A percentile compares a stretch with the other conserved stretches of the same genome.
These are phyloP conservation scores for Lactarius pseudohatsudake DNA, from an alignment of 768 basidiomycete genomes.

Conservation along the genomic window DNA sequence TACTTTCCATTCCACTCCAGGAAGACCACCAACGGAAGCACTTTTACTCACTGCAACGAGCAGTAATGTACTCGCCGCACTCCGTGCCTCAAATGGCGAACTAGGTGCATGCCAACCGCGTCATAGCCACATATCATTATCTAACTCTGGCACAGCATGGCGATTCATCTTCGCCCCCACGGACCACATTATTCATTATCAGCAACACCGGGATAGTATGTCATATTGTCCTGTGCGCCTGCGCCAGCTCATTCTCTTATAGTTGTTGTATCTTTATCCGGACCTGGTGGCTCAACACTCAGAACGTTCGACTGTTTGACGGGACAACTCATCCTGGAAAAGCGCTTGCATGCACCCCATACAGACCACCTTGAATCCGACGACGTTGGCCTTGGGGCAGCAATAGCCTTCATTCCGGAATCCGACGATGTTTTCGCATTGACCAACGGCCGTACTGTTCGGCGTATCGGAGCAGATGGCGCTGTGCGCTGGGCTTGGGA, in stretches of 20 bases:
- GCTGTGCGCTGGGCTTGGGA: constrained; percentile 68
- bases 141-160: constrained; percentile 56
- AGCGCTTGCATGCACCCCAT: constrained; percentile 50
- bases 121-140: neutral
- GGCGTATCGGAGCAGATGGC: constrained; percentile 53
- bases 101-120: constrained; percentile 52
- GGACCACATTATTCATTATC: constrained; percentile 68
- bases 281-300: constrained; percentile 65
- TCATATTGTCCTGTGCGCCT: constrained; percentile 11
- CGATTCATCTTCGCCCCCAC: constrained; percentile 69
- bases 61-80: constrained; percentile 75
- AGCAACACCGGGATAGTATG: constrained; percentile 57
- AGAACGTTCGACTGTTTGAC: constrained; percentile 64
- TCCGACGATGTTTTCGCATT: constrained; percentile 49
- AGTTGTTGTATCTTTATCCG: constrained; percentile 77
- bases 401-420: constrained; percentile 44
- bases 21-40: constrained; percentile 38
- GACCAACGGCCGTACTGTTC: constrained; percentile 61
- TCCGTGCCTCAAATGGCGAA: constrained; percentile 65
- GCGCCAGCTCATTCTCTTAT: neutral
- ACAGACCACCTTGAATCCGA: constrained; percentile 50
- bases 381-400: constrained; percentile 59
- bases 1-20: constrained; percentile 46
- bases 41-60: constrained; percentile 64
- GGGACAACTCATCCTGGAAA: constrained; percentile 69